Conservation (phyloP, 2,329 filamentous ascomycete genomes). For the Penicillium sp. region DNA sequence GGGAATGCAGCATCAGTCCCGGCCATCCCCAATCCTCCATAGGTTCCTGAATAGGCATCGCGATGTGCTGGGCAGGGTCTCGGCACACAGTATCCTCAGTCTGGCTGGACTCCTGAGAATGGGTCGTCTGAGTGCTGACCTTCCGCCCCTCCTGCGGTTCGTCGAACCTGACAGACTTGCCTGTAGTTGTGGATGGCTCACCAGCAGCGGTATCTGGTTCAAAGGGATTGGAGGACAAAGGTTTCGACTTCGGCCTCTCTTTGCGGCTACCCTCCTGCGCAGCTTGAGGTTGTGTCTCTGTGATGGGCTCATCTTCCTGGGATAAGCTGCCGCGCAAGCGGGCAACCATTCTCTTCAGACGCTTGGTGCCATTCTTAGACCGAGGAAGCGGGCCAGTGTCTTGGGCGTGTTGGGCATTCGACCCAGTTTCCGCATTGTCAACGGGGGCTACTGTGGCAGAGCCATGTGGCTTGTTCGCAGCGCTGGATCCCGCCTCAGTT, state of each 20-base stretch:
- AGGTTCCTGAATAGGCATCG: slow-evolving; percentile 17
- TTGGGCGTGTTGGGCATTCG: neutral
- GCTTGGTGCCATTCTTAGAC: slow-evolving; percentile 9
- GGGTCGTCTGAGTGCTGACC: slow-evolving; percentile 30
- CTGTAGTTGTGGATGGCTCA: neutral
- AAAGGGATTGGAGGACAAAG: slow-evolving; percentile 1
- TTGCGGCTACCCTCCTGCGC: neutral
- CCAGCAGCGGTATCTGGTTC: neutral
- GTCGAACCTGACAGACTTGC: slow-evolving; percentile 1
- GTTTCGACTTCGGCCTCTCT: neutral
- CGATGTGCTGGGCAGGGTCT: slow-evolving; percentile 29
- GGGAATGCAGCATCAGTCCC: slow-evolving; percentile 3
- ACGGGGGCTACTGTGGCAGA: neutral
- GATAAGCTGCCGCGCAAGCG: slow-evolving; percentile 10
- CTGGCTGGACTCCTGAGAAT: slow-evolving; percentile 32
- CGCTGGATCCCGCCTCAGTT: neutral
- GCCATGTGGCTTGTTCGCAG: neutral
- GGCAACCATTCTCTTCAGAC: slow-evolving; percentile 10
- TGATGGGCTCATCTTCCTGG: slow-evolving; percentile 6
- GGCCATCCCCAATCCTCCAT: slow-evolving; percentile 9
- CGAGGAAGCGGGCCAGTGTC: neutral
- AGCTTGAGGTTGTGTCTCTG: neutral
- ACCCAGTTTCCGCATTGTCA: neutral
- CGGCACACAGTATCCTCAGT: slow-evolving; percentile 33
- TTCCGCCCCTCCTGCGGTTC: slow-evolving; percentile 21